These are phyloP conservation scores for Saccharomycopsis guyanensis DNA, from an alignment of 805 yeast genomes.

Conservation along the genomic window DNA sequence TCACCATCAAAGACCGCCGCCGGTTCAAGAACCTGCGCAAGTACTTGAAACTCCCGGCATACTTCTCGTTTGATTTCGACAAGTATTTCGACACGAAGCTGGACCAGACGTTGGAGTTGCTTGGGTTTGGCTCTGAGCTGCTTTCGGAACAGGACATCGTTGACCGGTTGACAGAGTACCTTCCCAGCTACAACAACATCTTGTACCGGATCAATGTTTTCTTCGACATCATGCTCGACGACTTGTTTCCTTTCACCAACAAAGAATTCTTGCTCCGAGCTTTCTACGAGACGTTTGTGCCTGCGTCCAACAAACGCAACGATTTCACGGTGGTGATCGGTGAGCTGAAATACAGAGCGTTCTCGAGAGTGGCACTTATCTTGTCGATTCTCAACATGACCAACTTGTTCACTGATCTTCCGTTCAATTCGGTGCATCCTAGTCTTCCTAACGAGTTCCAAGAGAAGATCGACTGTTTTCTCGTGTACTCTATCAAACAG, in stretches of 20 bases:
- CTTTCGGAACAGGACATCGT: constrained; percentile 5
- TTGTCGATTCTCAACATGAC: constrained; percentile 16
- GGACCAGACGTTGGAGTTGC: background rate
- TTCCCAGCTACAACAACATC: constrained; percentile 13
- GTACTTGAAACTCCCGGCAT: constrained; percentile 3
- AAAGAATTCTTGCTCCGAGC: constrained; percentile 5
- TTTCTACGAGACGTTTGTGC: constrained; percentile 15
- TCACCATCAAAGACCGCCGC: constrained; percentile 17
- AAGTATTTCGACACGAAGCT: constrained; percentile 1
- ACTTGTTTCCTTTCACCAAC: constrained; percentile 14
- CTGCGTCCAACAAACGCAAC: constrained; percentile 5
- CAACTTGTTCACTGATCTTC: constrained; percentile 7
- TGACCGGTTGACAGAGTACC: constrained; percentile 5
- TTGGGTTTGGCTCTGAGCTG: background rate
- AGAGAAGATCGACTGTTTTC: constrained; percentile 8
- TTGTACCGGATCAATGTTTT: constrained; percentile 4
- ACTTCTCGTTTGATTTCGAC: constrained; percentile 19
- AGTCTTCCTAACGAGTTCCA: constrained; percentile 4
- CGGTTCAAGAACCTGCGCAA: constrained; percentile 11
- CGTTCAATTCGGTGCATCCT: constrained; percentile 13
- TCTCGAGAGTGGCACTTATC: constrained; percentile 13
- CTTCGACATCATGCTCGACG: constrained; percentile 14
- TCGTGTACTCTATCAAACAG: constrained; percentile 5
- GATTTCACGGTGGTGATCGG: constrained; percentile 14
- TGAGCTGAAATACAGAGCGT: constrained; percentile 13